These are phyloP conservation scores for Lentinus polychrous DNA, from an alignment of 1,284 basidiomycete genomes.

Conservation along the genomic window DNA sequence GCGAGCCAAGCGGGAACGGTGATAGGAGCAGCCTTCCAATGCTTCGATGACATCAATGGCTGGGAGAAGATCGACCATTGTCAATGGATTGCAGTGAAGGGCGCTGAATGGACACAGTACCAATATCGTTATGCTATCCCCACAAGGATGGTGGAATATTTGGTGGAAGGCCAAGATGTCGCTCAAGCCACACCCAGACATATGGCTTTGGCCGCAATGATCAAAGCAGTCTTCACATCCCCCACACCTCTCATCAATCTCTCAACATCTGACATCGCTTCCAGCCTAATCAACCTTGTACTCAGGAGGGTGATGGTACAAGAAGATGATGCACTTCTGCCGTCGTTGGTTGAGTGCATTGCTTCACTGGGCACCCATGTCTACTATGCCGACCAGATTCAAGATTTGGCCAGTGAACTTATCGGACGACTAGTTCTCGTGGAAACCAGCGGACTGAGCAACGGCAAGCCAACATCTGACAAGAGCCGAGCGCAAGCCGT, in stretches of 20 bases:
- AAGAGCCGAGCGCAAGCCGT: constrained; percentile 62
- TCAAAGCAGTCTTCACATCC: constrained; percentile 79
- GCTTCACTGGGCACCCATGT: constrained; percentile 83
- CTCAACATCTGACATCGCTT: constrained; percentile 85
- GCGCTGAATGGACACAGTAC: constrained; percentile 82
- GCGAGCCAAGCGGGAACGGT: constrained; percentile 70
- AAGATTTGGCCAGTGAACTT: constrained; percentile 86
- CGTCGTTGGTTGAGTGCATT: constrained; percentile 73
- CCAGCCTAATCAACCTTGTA: constrained; percentile 69
- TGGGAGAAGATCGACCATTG: constrained; percentile 77
- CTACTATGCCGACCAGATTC: constrained; percentile 95
- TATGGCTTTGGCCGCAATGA: constrained; percentile 72
- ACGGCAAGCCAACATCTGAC: constrained; percentile 37
- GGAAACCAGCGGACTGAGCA: constrained; percentile 54
- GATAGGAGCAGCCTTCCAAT: constrained; percentile 64
- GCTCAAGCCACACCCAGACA: constrained; percentile 50
- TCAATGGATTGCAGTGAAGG: constrained; percentile 75
- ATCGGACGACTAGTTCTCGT: constrained; percentile 69
- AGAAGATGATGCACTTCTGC: constrained; percentile 62
- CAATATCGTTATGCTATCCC: constrained; percentile 92
- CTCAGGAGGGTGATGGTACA: constrained; percentile 65
- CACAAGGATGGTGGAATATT: constrained; percentile 76
- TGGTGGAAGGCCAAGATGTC: constrained; percentile 65
- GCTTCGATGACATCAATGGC: constrained; percentile 52
- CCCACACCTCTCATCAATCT: constrained; percentile 83